A percentile compares a stretch with the other conserved stretches of the same genome.
Conservation (phyloP, 2,329 filamentous ascomycete species). For the Ilyonectria sp. region DNA sequence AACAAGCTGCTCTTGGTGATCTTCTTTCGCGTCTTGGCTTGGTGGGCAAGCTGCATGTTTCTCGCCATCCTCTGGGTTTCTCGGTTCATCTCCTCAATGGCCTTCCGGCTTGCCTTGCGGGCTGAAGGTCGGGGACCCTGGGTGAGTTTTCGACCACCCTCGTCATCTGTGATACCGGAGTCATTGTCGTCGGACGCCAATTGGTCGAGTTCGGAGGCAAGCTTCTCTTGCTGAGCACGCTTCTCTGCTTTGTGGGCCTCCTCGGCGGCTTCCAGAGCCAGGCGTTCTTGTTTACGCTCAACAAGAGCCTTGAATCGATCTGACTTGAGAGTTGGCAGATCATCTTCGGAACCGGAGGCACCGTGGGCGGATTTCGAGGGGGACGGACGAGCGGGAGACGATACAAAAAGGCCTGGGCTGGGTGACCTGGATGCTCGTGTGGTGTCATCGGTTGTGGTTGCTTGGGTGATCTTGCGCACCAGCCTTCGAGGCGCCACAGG, state of each 20-base stretch:
- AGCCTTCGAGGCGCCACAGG: conserved; percentile 60
- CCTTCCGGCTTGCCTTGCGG: conserved; percentile 94
- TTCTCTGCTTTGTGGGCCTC: conserved; percentile 64
- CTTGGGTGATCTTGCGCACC: conserved; percentile 53
- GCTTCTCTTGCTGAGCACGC: conserved; percentile 53
- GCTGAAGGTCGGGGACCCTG: conserved; percentile 76
- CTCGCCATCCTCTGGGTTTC: conserved; percentile 93
- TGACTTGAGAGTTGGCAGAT: conserved; percentile 64
- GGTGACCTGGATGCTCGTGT: conserved; percentile 44
- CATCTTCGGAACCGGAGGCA: conserved; percentile 62
- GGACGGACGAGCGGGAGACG: conserved; percentile 61
- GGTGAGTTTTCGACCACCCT: conserved; percentile 75
- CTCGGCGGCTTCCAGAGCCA: conserved; percentile 75
- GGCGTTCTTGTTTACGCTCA: conserved; percentile 80
- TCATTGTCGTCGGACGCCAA: conserved; percentile 55
- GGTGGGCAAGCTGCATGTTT: conserved; percentile 91
- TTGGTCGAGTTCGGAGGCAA: conserved; percentile 55
- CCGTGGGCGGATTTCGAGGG: conserved; percentile 49
- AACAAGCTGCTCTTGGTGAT: conserved; percentile 88
- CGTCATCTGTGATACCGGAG: conserved; percentile 74
- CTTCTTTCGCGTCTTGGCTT: conserved; percentile 92
- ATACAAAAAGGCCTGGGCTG: conserved; percentile 69
- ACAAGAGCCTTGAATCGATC: conserved; percentile 80
- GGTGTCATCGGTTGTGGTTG: conserved; percentile 48
- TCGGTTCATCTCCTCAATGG: conserved; percentile 92